A percentile compares a stretch with the other conserved stretches of the same genome.
These are phyloP conservation scores for Quercus tomentella DNA, from an alignment of 331 rosid species.

Conservation along the genomic window DNA sequence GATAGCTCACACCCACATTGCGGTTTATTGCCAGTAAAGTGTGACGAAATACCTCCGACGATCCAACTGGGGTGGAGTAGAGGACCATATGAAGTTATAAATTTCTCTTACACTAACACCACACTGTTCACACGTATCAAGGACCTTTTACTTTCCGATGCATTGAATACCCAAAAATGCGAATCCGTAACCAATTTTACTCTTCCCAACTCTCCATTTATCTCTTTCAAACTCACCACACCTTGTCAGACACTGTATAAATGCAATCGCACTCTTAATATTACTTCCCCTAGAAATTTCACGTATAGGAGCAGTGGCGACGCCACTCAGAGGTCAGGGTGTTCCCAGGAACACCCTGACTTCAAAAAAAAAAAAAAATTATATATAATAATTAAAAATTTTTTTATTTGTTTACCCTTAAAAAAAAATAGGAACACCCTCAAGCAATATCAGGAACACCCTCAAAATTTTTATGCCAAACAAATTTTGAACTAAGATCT, in stretches of 20 bases:
- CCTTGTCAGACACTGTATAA: neutral
- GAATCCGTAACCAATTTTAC: slow-evolving; percentile 5
- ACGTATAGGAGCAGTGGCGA: neutral
- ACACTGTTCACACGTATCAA: neutral
- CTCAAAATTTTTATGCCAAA: too few species aligned
- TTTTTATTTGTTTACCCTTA: too few species aligned
- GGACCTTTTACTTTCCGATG: rapidly evolving
- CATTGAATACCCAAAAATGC: neutral
- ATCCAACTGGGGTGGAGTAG: slow-evolving; percentile 28
- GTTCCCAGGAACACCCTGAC: too few species aligned
- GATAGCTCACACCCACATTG: neutral
- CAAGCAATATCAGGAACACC: too few species aligned
- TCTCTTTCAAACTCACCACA: neutral
- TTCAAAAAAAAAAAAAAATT: too few species aligned
- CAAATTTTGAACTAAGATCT: too few species aligned
- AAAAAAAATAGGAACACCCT: too few species aligned
- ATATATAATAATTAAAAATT: too few species aligned
- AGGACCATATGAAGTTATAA: neutral
- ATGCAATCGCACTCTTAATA: slow-evolving; percentile 10
- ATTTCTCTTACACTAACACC: neutral
- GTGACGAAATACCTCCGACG: neutral
- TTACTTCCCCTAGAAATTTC: rapidly evolving
- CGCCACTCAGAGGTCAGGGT: too few species aligned
- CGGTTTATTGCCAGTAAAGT: slow-evolving; percentile 15
- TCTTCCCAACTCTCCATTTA: slow-evolving; percentile 27